A percentile compares a stretch with the other conserved stretches of the same genome.
phyloP scores from a whole-genome alignment of 2,329 filamentous ascomycete genomes.

The Acrocalymma vagum region DNA sequence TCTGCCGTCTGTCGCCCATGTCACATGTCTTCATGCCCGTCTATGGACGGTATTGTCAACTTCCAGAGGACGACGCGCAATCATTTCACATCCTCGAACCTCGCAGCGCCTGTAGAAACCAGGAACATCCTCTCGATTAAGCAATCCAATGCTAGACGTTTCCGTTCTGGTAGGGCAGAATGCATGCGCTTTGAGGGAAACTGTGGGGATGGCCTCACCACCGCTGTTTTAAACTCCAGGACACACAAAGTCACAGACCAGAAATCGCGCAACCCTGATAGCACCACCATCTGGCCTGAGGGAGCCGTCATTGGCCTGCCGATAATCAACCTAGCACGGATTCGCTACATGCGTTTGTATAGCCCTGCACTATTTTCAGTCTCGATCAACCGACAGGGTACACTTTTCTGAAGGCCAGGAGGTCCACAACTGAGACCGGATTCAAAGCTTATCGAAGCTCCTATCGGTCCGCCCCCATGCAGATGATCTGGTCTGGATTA shows the following conservation, averaged over 20 bases:
- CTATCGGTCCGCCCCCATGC: slow-evolving; percentile 15
- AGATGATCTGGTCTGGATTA: no score
- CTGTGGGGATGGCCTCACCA: slow-evolving; percentile 15
- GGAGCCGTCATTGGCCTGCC: slow-evolving; percentile 17
- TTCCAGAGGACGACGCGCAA: no score
- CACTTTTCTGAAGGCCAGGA: slow-evolving; percentile 17
- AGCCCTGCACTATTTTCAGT: slow-evolving; percentile 1
- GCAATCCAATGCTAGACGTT: no score
- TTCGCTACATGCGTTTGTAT: no score
- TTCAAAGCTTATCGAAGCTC: slow-evolving; percentile 13
- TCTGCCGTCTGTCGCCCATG: no score
- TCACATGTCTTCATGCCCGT: no score
- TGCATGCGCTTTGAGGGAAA: no score
- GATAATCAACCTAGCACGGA: slow-evolving; percentile 20
- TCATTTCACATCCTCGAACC: no score
- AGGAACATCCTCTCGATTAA: no score
- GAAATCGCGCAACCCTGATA: slow-evolving; percentile 23
- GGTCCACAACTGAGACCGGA: slow-evolving; percentile 17
- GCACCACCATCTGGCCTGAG: slow-evolving; percentile 27
- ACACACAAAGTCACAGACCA: slow-evolving; percentile 31
- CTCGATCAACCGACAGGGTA: slow-evolving; percentile 8
- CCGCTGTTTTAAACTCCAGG: slow-evolving; percentile 29
- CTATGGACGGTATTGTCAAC: no score
- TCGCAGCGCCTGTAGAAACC: no score
- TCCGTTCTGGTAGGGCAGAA: no score